Evolutionary conservation across 345 rosid genomes (phyloP), one percentile per base, ranked within the genome.

Genomic region (Acer saccharum): DNA sequence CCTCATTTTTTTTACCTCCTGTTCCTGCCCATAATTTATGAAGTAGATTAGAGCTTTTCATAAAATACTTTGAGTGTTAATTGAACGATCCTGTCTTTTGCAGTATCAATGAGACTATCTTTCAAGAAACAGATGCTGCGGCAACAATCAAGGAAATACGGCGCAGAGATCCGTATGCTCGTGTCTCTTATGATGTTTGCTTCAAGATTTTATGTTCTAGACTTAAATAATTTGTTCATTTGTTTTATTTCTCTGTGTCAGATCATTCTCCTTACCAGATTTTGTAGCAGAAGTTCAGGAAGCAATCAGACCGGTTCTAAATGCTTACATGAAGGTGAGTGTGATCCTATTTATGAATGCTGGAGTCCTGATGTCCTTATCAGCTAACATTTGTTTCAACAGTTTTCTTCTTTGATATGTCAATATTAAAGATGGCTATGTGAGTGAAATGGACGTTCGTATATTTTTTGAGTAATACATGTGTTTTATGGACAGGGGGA

Each of bases 91-190:
- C 76, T 85, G 46, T 71, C 65, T 81, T 72, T 81, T 81, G 80
- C 95, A 96, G 99, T 88, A 82, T 89, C 64, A 86, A 93, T 78
- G 99, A 94, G 77, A 84, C 85, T 21, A 82, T 97, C 55, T 91
- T 90, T 82, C 89, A 86, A 77, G 98, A 97, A 89, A 97, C 98
- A 66, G 98, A 88, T 84, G 85, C 97, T 76, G 99, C 98, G 61
- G 64, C 97, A 75, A 86, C 99, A 48, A 68, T 84, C 78, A 94
- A 90, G 88, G 98, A 94, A 86, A 94, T 97, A 83, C 88, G 85
- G 46, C 89, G 88, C 21, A 85, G 94, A 78, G 99, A 94, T 88
- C 98, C 94, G 98, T 97, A 97, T 73, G 97, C 55, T 83, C 71
- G 17, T 75, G 7, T 65, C 32, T 57, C 68, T 23, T 27, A 39